Evolutionary conservation across 2,329 filamentous ascomycete genomes (phyloP).

Genomic region (Ophiostoma quercus): DNA sequence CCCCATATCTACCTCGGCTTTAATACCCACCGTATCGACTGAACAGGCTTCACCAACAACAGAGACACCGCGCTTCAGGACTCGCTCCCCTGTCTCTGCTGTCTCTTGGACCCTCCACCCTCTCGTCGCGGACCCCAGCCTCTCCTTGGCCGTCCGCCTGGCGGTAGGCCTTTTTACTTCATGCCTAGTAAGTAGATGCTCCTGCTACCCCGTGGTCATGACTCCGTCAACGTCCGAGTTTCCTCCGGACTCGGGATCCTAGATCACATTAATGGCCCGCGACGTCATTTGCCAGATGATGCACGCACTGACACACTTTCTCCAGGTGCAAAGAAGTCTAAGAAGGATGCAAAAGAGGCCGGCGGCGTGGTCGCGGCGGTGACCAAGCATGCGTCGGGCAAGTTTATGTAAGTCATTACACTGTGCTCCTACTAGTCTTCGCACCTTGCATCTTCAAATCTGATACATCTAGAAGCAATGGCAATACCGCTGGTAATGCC

Average conservation of each 20-base stretch:
- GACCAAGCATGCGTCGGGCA: constrained; percentile 48
- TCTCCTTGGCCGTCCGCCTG: constrained; percentile 24
- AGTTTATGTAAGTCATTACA: constrained; percentile 45
- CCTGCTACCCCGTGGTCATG: not conserved
- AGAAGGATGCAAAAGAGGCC: constrained; percentile 51
- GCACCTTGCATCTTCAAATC: not conserved
- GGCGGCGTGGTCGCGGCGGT: constrained; percentile 50
- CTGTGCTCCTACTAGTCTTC: constrained; percentile 23
- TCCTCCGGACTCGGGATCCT: not conserved
- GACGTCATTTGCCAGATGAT: too few species aligned
- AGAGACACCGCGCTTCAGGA: not conserved
- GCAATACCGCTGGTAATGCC: constrained; percentile 25
- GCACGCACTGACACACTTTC: not conserved
- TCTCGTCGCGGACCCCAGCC: constrained; percentile 8
- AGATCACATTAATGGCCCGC: too few species aligned
- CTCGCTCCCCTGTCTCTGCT: constrained; percentile 2
- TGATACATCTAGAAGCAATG: constrained; percentile 8
- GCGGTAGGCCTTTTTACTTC: constrained; percentile 26
- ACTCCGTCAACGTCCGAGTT: not conserved
- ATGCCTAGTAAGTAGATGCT: constrained; percentile 27
- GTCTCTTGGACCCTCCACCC: not conserved
- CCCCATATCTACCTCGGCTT: not conserved
- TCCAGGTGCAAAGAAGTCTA: constrained; percentile 43
- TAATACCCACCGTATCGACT: not conserved
- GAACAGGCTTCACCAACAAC: not conserved